A percentile compares a stretch with the other conserved stretches of the same genome.
Conservation (phyloP, 441 rosid genomes). For the Brassica balearica region DNA sequence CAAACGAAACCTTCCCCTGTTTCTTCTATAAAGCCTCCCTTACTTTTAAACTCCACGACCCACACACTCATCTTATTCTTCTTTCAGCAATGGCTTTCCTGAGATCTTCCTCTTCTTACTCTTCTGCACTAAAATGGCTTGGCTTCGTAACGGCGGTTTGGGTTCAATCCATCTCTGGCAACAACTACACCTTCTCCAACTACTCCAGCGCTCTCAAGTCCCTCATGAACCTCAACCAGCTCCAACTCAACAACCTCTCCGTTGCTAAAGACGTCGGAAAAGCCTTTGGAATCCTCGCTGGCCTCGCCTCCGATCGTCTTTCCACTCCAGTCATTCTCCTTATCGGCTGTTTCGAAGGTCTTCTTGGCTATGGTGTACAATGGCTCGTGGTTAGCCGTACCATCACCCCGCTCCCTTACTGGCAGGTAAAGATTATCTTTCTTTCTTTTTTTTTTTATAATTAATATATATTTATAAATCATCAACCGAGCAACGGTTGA, state of each 20-base stretch:
- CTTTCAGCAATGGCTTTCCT: not conserved
- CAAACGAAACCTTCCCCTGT: not conserved
- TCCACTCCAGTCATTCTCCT: slow-evolving; percentile 54
- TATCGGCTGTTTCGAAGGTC: slow-evolving; percentile 59
- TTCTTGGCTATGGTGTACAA: slow-evolving; percentile 62
- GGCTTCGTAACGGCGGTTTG: slow-evolving; percentile 62
- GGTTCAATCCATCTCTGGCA: slow-evolving; percentile 63
- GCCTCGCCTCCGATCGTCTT: slow-evolving; percentile 60
- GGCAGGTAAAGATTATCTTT: slow-evolving; percentile 47
- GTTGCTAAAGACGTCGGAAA: slow-evolving; percentile 70
- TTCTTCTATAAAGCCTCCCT: slow-evolving; percentile 12
- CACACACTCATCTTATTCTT: not conserved
- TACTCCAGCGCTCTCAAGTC: slow-evolving; percentile 60
- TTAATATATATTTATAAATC: no score
- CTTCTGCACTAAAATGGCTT: slow-evolving; percentile 55
- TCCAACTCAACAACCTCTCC: slow-evolving; percentile 58
- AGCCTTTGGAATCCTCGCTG: slow-evolving; percentile 65
- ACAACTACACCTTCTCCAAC: slow-evolving; percentile 63
- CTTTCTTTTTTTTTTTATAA: not conserved
- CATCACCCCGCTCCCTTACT: slow-evolving; percentile 51
- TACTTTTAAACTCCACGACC: not conserved
- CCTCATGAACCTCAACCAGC: slow-evolving; percentile 56
- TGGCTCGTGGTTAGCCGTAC: slow-evolving; percentile 64
- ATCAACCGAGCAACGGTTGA: no score
- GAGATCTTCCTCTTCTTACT: slow-evolving; percentile 21